Base-by-base conservation (phyloP, 805 yeast genomes). In the Ogataea paradorogensis region DNA sequence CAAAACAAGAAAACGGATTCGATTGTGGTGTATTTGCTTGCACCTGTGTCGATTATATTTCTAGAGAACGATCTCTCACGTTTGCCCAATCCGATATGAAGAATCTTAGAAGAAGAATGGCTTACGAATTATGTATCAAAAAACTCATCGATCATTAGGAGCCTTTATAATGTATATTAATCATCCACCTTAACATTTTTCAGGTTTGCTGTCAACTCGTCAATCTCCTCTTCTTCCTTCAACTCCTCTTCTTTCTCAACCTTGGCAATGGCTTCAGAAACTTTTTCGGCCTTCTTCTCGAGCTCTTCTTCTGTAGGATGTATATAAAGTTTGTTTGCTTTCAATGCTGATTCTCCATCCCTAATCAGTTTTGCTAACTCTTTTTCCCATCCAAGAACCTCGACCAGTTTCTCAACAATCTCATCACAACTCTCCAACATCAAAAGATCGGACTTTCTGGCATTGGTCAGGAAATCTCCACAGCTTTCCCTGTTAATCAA, bases 1-100 rank as follows among this genome's bases (percentile, higher is more conserved):
- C 99, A 1, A 86, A 82, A 50, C 99, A 93, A 58, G 67, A 71
- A 20, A 93, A 93, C 56, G 97, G 97, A 0, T 86, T 59, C 50
- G 99, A 93, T 61, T 93, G 99, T 67, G 99, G 99, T 7, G 95
- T 91, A 2, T 93, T 90, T 56, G 76, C 95, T 2, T 84, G 97
- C 60, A 77, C 89, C 40, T 82, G 80, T 33, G 86, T 85, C 1
- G 74, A 78, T 33, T 80, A 73, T 32, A 52, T 87, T 29, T 64
- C 90, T 0, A 64, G 76, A 25, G 74, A 69, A 5, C 58, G 60
- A 18, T 70, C 70, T 0, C 62, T 86, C 27, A 55, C 61, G 3
- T 91, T 79, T 51, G 57, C 76, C 7, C 90, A 84, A 51, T 62
- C 66, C 7, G 95, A 88, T 55, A 89, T 91, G 79, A 68, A 67